A percentile compares a stretch with the other conserved stretches of the same genome.
Conservation (phyloP, 805 yeast species). For the Metschnikowia matae region DNA sequence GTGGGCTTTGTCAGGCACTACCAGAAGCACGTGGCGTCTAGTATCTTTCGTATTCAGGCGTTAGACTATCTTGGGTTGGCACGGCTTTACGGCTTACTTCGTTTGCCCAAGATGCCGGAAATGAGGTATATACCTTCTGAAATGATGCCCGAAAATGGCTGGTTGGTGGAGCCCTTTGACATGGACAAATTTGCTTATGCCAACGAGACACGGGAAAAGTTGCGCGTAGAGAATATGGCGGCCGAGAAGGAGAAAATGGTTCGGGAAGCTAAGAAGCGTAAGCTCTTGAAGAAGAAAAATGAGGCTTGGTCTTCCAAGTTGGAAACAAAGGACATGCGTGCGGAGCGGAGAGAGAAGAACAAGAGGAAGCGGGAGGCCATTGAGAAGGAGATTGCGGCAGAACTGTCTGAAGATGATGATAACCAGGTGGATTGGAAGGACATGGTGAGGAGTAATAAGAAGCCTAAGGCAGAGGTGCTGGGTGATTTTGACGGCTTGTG, state of each 20-base stretch:
- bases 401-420: conserved; percentile 33
- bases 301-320: conserved; percentile 77
- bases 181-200: conserved; percentile 64
- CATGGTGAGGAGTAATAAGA: conserved; percentile 61
- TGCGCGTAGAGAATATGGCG: conserved; percentile 56
- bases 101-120: conserved; percentile 96
- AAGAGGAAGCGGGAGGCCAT: conserved; percentile 64
- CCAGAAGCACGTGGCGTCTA: conserved; percentile 80
- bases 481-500: conserved; percentile 58
- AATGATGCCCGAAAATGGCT: conserved; percentile 65
- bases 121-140: conserved; percentile 46
- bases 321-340: conserved; percentile 57
- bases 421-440: conserved; percentile 83
- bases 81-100: conserved; percentile 68
- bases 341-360: conserved; percentile 63
- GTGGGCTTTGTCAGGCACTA: conserved; percentile 83
- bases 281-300: conserved; percentile 48
- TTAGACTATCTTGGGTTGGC: conserved; percentile 74
- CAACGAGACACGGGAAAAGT: conserved; percentile 60
- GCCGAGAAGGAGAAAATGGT: conserved; percentile 37
- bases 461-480: conserved; percentile 36
- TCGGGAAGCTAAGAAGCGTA: conserved; percentile 39
- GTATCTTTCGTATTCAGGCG: conserved; percentile 73
- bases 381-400: conserved; percentile 48
- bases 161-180: conserved; percentile 59